Conservation (phyloP, 345 rosid species). For the Trapa bicornis region DNA sequence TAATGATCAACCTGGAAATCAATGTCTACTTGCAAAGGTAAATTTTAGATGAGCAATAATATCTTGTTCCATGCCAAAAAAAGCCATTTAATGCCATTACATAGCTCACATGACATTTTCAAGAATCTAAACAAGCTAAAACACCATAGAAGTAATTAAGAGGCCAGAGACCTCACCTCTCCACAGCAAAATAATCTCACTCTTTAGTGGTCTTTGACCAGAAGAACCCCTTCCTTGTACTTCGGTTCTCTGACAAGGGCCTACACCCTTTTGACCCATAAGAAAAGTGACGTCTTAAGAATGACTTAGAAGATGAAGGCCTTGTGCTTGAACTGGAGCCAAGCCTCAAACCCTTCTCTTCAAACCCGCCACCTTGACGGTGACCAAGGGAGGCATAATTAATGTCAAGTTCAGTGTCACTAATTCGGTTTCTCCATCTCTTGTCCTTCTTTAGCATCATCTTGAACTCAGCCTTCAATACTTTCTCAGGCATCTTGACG, state of each 20-base stretch:
- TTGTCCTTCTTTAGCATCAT: conserved; percentile 48
- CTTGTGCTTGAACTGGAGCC: conserved; percentile 59
- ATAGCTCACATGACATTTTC: not conserved
- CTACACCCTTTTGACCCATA: conserved; percentile 58
- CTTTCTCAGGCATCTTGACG: conserved; percentile 61
- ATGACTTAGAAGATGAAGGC: conserved; percentile 44
- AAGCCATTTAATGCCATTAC: too few relatives aligned
- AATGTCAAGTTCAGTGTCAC: conserved; percentile 47
- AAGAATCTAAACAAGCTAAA: not conserved
- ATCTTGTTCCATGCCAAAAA: too few relatives aligned
- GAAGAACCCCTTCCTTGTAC: conserved; percentile 61
- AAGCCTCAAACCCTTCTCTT: conserved; percentile 43
- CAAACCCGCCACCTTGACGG: conserved; percentile 27
- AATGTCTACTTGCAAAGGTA: not conserved
- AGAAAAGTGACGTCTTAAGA: conserved; percentile 70
- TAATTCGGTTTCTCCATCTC: conserved; percentile 52
- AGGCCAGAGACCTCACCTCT: conserved; percentile 3
- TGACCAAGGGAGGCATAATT: conserved; percentile 35
- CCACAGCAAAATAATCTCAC: conserved; percentile 18
- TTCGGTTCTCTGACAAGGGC: conserved; percentile 35
- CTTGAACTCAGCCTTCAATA: conserved; percentile 65
- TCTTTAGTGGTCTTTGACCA: conserved; percentile 82
- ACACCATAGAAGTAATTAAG: not conserved
- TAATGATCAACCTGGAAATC: not conserved
- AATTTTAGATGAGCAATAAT: not conserved